A percentile compares a stretch with the other conserved stretches of the same genome.
phyloP scores from a whole-genome alignment of 106 monocot species.

The Apostasia shenzhenica region DNA sequence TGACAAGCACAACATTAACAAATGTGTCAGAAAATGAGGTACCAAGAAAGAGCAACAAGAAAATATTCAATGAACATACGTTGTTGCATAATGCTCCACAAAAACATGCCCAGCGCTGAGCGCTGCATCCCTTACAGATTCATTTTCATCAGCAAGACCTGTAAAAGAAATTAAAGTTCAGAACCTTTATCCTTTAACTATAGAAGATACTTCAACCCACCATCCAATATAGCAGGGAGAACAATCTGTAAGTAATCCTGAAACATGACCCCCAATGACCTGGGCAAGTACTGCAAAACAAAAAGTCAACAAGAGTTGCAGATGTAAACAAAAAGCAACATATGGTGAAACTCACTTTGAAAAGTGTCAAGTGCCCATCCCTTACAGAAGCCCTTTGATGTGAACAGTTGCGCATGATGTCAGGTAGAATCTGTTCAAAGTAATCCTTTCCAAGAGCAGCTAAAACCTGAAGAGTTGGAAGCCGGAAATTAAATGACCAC shows the following conservation, averaged over 20 bases:
- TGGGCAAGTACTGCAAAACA: slow-evolving; percentile 75
- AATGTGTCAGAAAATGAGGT: not conserved
- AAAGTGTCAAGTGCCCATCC: slow-evolving; percentile 88
- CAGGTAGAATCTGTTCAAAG: slow-evolving; percentile 86
- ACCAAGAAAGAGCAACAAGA: slow-evolving; percentile 1
- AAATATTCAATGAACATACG: slow-evolving; percentile 32
- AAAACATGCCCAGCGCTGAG: slow-evolving; percentile 98
- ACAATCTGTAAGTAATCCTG: slow-evolving; percentile 90
- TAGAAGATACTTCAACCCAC: slow-evolving; percentile 28
- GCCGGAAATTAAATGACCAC: too few species aligned
- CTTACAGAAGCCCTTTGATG: slow-evolving; percentile 92
- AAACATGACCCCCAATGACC: slow-evolving; percentile 85
- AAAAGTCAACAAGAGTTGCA: not conserved
- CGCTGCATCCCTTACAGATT: slow-evolving; percentile 98
- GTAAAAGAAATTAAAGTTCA: slow-evolving; percentile 9
- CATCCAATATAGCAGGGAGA: slow-evolving; percentile 93
- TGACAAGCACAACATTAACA: not conserved
- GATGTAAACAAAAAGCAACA: not conserved
- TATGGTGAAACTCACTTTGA: slow-evolving; percentile 44
- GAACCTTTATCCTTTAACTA: not conserved
- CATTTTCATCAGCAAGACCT: slow-evolving; percentile 99
- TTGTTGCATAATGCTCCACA: slow-evolving; percentile 98
- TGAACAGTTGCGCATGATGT: slow-evolving; percentile 87
- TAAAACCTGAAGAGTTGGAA: slow-evolving; percentile 47
- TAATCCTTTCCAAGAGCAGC: slow-evolving; percentile 96